Conservation (phyloP, 805 yeast species). For the Yarrowia sp. region DNA sequence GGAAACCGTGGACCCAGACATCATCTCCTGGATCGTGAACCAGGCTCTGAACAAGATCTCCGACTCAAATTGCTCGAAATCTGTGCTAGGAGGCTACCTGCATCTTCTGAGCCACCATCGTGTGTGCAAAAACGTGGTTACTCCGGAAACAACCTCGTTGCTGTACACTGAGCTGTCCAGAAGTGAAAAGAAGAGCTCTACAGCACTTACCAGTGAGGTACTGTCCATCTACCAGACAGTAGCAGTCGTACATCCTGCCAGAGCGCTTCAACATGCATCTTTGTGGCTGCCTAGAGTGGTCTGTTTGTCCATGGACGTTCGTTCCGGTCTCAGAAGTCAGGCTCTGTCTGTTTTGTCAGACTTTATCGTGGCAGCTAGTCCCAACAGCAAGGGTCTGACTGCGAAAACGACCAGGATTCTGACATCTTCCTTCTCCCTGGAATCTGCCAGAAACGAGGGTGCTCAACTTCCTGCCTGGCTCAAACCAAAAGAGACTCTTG, state of each 20-base stretch:
- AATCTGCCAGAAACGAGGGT: neutral
- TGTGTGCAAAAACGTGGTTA: slow-evolving; percentile 1
- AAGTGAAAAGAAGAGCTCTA: slow-evolving; percentile 10
- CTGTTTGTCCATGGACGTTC: neutral
- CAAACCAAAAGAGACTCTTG: neutral
- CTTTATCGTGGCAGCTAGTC: neutral
- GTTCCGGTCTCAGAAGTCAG: neutral
- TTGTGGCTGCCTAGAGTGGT: slow-evolving; percentile 13
- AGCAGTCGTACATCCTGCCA: neutral
- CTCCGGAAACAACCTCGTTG: neutral
- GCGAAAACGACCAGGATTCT: neutral
- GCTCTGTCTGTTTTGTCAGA: neutral
- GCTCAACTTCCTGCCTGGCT: slow-evolving; percentile 15
- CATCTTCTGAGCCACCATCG: slow-evolving; percentile 23
- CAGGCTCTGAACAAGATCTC: neutral
- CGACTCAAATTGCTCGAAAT: slow-evolving; percentile 3
- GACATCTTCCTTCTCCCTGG: neutral
- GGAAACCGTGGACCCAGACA: neutral
- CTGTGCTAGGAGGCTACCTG: slow-evolving; percentile 12
- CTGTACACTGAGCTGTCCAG: neutral
- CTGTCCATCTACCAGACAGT: slow-evolving; percentile 4
- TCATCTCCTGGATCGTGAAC: slow-evolving; percentile 7
- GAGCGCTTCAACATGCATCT: slow-evolving; percentile 9
- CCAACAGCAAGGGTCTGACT: neutral
- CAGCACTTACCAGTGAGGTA: slow-evolving; percentile 12